phyloP scores from a whole-genome alignment of 352 stramenopile species.

The Pythium biforme region DNA sequence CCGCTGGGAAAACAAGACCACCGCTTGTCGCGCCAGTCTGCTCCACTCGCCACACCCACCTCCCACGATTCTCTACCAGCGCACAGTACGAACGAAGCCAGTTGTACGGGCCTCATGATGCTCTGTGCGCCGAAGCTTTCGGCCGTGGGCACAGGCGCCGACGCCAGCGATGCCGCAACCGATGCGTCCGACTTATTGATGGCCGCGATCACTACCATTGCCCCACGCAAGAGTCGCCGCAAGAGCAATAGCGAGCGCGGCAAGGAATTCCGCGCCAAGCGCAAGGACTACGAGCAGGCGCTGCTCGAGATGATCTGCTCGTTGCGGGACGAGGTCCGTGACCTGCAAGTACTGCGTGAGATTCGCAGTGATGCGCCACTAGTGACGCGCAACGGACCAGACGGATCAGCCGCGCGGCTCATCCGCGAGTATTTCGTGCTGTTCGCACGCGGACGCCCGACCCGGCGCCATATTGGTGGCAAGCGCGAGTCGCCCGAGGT shows the following conservation, averaged over 20 bases:
- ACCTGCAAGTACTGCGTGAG: constrained; percentile 25
- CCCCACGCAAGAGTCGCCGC: constrained; percentile 10
- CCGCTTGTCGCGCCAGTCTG: too few relatives aligned
- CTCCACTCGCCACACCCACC: too few relatives aligned
- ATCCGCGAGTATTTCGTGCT: constrained; percentile 29
- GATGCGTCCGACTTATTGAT: neutral
- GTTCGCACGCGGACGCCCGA: constrained; percentile 21
- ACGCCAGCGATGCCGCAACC: neutral
- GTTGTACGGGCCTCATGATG: too few relatives aligned
- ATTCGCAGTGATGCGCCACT: constrained; percentile 21
- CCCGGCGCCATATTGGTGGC: constrained; percentile 3
- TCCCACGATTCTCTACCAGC: too few relatives aligned
- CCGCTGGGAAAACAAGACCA: too few relatives aligned
- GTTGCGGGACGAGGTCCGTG: constrained; percentile 26
- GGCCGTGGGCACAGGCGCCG: neutral
- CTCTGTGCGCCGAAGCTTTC: too few relatives aligned
- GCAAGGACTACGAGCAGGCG: constrained; percentile 43
- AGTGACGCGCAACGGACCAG: constrained; percentile 5
- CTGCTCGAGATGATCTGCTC: constrained; percentile 31
- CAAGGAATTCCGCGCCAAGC: constrained; percentile 54
- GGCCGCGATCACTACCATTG: too few relatives aligned
- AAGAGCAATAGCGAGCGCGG: constrained; percentile 73
- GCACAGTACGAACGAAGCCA: too few relatives aligned
- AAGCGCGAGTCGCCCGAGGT: constrained; percentile 2
- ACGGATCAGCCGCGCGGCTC: constrained; percentile 30